Percentiles rank a stretch among this genome's conserved stretches.
These are phyloP conservation scores for Canna indica DNA, from an alignment of 176 grass and related monocot genomes.

Conservation along the genomic window DNA sequence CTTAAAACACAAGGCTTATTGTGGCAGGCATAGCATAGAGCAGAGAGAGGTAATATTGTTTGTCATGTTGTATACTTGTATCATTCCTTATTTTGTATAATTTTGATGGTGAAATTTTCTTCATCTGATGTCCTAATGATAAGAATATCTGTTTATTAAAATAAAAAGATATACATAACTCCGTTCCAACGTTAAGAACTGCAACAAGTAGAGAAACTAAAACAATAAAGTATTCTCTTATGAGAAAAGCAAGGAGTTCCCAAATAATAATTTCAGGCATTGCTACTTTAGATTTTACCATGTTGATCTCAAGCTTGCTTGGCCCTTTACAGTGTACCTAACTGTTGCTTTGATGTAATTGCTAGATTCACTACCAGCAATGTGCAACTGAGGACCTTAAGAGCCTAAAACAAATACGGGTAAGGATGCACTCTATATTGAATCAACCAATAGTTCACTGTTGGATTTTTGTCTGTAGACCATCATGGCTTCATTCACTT, in stretches of 20 bases:
- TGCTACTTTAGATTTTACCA: background rate
- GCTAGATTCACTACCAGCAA: conserved; percentile 52
- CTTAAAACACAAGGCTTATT: conserved; percentile 74
- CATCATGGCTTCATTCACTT: background rate
- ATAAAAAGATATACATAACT: conserved; percentile 1
- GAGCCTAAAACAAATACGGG: conserved; percentile 78
- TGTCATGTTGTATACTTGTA: conserved; percentile 16
- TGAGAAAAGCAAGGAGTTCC: too few relatives aligned
- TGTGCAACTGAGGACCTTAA: conserved; percentile 77
- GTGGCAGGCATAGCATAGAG: conserved; percentile 56
- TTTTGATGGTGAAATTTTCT: background rate
- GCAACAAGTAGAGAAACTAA: background rate
- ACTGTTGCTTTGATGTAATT: conserved; percentile 19
- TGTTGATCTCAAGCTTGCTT: background rate
- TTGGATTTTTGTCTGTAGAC: background rate
- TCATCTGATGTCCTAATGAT: background rate
- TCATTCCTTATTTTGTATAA: background rate
- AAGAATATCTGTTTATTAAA: conserved; percentile 12
- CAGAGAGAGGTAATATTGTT: conserved; percentile 57
- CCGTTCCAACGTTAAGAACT: background rate
- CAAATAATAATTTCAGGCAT: too few relatives aligned
- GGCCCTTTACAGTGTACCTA: conserved; percentile 5
- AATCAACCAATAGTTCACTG: background rate
- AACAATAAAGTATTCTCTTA: background rate
- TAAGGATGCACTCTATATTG: conserved; percentile 29